Evolutionary conservation across 306 rosid species (phyloP).

Genomic region (Casuarina equisetifolia): DNA sequence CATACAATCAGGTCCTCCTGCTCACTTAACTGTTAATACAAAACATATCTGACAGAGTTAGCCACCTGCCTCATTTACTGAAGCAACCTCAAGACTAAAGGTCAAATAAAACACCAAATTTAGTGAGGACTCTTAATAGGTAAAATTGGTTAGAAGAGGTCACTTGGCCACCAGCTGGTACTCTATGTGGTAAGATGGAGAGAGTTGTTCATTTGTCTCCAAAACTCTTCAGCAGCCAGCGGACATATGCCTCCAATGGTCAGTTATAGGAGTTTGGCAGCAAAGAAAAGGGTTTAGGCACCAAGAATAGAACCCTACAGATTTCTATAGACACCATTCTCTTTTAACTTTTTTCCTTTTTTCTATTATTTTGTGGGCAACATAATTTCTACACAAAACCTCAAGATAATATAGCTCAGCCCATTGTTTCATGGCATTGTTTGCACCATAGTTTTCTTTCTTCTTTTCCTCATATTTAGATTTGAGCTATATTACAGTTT

Average conservation of each 20-base stretch:
- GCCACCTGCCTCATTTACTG: slow-evolving; percentile 23
- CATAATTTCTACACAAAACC: not conserved
- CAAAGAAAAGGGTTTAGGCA: not conserved
- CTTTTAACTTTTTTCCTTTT: too few relatives aligned
- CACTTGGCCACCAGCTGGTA: not conserved
- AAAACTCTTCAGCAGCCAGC: not conserved
- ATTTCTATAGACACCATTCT: too few relatives aligned
- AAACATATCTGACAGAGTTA: slow-evolving; percentile 31
- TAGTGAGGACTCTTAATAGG: not conserved
- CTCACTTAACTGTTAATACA: slow-evolving; percentile 56
- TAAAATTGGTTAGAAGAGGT: not conserved
- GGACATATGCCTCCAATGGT: not conserved
- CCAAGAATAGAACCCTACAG: too few relatives aligned
- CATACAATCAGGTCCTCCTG: slow-evolving; percentile 84
- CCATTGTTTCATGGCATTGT: not conserved
- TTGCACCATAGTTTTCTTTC: not conserved
- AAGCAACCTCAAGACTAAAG: not conserved
- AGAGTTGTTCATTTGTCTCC: not conserved
- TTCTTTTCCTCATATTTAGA: not conserved
- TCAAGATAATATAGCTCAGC: not conserved
- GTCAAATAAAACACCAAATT: not conserved
- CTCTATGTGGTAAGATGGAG: not conserved
- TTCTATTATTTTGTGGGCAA: not conserved
- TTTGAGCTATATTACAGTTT: not conserved
- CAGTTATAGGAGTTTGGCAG: not conserved